A percentile compares a stretch with the other conserved stretches of the same genome.
Evolutionary conservation across 164 flowering plant species (phyloP).

Genomic region (Piper betle): DNA sequence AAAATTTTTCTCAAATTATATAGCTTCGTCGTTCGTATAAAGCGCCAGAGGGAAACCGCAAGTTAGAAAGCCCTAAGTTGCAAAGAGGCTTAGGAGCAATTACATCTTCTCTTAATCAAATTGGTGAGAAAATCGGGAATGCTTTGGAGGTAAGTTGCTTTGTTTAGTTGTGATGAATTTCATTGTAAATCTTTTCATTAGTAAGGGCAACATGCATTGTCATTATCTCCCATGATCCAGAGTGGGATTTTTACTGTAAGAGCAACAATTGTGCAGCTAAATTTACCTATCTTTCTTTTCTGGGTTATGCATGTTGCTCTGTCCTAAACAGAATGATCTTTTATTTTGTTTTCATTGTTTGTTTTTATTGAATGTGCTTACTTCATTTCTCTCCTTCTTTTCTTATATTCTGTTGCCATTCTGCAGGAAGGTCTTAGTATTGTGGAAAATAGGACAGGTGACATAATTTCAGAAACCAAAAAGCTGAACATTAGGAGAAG

Average conservation of each 20-base stretch:
- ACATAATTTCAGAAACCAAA: constrained; percentile 77
- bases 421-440: constrained; percentile 74
- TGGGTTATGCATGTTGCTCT: not conserved
- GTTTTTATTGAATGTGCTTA: not conserved
- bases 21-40: constrained; percentile 32
- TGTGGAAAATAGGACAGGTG: constrained; percentile 69
- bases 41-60: constrained; percentile 28
- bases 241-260: not conserved
- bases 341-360: no score
- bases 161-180: no score
- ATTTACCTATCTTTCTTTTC: not conserved
- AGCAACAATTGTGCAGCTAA: not conserved
- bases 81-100: constrained; percentile 60
- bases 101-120: constrained; percentile 65
- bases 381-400: not conserved
- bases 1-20: not conserved
- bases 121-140: constrained; percentile 72
- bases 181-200: no score
- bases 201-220: not conserved
- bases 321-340: not conserved
- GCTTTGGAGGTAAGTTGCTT: constrained; percentile 56
- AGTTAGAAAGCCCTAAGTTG: constrained; percentile 44
- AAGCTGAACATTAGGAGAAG: constrained; percentile 60
- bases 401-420: not conserved
- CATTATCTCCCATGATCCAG: not conserved